Evolutionary conservation across 129 eudicot species (phyloP), one percentile per base, ranked within the genome.

Genomic region (Lactuca saligna): DNA sequence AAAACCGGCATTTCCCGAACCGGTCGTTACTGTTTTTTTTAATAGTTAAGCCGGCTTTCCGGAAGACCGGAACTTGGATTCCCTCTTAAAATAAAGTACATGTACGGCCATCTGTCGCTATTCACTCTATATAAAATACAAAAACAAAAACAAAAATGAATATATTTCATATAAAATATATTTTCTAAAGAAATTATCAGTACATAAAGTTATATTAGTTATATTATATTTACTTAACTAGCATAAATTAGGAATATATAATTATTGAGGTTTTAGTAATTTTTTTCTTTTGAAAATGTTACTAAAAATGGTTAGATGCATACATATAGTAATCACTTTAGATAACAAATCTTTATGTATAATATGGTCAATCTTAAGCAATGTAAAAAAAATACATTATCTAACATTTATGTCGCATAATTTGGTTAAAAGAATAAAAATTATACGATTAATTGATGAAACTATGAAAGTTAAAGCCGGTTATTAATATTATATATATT

Each of bases 51-150:
- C 84, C 84, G 81, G 81, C 84, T 60, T 61, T 35, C 17, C 3
- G 50, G 9, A 58, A 59, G 54, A 20, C 17, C 3, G 50, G 9
- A 58, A 59, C 8, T 57, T 35, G 8, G n/a, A 37, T 35, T 63
- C 14, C 56, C 29, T 39, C 25, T 66, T 66, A 29, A 11, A 78
- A 41, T 51, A 42, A 59, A 54, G 76, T 66, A 73, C 82, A 69
- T 72, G 82, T 71, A 78, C 77, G 81, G 79, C 82, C 78, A 78
- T 42, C 49, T 78, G 74, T 72, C 77, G 20, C 65, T 53, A 29
- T 57, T 16, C 57, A 50, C 37, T 10, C n/a, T 59, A 25, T 17
- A 39, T 17, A 44, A 13, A n/a, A 2, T 14, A 10, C 51, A 68
- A 63, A 66, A 37, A n/a, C 51, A 68, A 63, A 66, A 37, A n/a